These are phyloP conservation scores for Apiotrichum domesticum DNA, from an alignment of 1,284 basidiomycete species.

Conservation along the genomic window DNA sequence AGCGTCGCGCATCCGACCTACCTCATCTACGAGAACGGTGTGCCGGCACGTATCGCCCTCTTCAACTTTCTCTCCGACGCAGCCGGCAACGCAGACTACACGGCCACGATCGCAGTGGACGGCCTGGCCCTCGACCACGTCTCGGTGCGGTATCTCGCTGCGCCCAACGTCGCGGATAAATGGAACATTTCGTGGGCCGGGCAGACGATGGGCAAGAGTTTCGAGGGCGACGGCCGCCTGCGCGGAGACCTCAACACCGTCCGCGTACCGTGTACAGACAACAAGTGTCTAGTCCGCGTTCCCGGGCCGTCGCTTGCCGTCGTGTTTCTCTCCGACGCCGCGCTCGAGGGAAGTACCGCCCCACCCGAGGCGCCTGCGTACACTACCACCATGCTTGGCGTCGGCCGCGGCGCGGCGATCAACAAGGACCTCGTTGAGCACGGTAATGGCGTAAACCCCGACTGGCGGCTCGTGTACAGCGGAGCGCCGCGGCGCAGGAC, in stretches of 20 bases:
- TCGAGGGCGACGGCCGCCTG: conserved; percentile 60
- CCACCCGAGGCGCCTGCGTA: conserved; percentile 48
- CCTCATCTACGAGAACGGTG: conserved; percentile 56
- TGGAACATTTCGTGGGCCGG: conserved; percentile 66
- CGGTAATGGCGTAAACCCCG: conserved; percentile 36
- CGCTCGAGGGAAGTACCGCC: conserved; percentile 47
- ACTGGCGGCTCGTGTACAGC: background rate
- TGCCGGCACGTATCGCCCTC: conserved; percentile 56
- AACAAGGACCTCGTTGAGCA: conserved; percentile 38
- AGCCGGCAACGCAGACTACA: conserved; percentile 47
- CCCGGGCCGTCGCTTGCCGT: conserved; percentile 66
- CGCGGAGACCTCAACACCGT: conserved; percentile 53
- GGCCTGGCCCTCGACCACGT: conserved; percentile 10
- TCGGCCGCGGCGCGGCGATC: conserved; percentile 34
- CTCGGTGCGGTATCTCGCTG: conserved; percentile 45
- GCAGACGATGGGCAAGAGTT: conserved; percentile 62
- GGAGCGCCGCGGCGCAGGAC: background rate
- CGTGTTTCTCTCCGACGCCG: conserved; percentile 59
- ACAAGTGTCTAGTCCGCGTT: conserved; percentile 58
- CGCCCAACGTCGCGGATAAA: conserved; percentile 55
- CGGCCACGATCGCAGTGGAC: conserved; percentile 9
- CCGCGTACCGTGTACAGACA: conserved; percentile 54
- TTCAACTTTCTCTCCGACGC: conserved; percentile 57
- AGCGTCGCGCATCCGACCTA: conserved; percentile 62
- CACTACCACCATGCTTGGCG: conserved; percentile 49